Evolutionary conservation across 768 basidiomycete species (phyloP).

Genomic region (Thelephora aurantiotincta): DNA sequence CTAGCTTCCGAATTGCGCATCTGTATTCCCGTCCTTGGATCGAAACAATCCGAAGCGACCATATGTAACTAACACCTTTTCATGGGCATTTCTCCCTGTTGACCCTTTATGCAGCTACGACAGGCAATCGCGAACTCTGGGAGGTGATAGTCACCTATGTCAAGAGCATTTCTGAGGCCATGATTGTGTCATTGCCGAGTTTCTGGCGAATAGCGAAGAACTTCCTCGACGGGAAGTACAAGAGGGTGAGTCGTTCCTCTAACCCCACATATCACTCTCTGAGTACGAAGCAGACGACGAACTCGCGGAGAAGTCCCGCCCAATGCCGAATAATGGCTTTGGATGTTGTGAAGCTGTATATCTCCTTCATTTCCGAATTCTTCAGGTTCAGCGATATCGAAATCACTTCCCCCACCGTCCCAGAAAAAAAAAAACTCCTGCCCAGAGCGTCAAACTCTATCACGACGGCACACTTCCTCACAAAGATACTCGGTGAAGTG

Average conservation of each 20-base stretch:
- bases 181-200: conserved; percentile 74
- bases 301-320: conserved; percentile 62
- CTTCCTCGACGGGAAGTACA: conserved; percentile 89
- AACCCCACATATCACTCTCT: neutral
- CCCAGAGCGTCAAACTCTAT: conserved; percentile 71
- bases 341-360: conserved; percentile 78
- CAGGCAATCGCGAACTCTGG: conserved; percentile 71
- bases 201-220: conserved; percentile 90
- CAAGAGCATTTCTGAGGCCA: conserved; percentile 75
- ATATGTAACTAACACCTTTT: conserved; percentile 32
- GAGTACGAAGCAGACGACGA: conserved; percentile 15
- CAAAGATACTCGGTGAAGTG: conserved; percentile 71
- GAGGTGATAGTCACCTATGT: conserved; percentile 63
- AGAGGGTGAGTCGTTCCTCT: conserved; percentile 40
- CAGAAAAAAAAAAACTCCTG: conserved; percentile 23
- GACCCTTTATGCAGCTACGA: conserved; percentile 34
- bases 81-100: neutral
- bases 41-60: conserved; percentile 44
- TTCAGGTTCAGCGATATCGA: conserved; percentile 73
- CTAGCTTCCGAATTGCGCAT: conserved; percentile 44
- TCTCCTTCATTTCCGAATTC: conserved; percentile 73
- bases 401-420: conserved; percentile 34
- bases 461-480: conserved; percentile 69
- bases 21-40: conserved; percentile 45
- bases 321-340: conserved; percentile 81